Evolutionary conservation across 164 flowering plant genomes (phyloP).

Genomic region (Akebia trifoliata): DNA sequence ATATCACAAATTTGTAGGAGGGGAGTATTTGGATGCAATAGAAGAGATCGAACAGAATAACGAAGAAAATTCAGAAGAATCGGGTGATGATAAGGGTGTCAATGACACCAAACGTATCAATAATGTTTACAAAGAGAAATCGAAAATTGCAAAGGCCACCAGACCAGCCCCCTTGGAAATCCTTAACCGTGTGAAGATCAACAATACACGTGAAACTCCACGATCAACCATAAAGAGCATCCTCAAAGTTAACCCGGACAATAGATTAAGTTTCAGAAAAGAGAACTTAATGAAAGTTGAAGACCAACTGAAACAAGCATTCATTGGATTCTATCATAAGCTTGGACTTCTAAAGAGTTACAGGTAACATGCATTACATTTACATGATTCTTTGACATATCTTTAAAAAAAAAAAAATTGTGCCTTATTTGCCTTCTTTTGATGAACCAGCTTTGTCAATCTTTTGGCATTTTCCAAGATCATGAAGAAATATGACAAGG

Average conservation of each 20-base stretch:
- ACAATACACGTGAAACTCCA: conserved; percentile 51
- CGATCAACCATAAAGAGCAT: conserved; percentile 44
- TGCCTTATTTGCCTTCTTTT: not conserved
- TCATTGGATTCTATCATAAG: conserved; percentile 52
- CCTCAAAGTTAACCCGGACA: conserved; percentile 20
- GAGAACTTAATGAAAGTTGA: conserved; percentile 53
- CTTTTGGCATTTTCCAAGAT: conserved; percentile 72
- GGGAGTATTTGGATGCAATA: conserved; percentile 37
- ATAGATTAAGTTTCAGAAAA: conserved; percentile 36
- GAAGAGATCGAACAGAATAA: conserved; percentile 48
- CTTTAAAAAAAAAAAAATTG: not conserved
- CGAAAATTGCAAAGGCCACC: not conserved
- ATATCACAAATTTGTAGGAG: conserved; percentile 24
- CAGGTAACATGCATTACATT: conserved; percentile 30
- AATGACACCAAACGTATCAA: not conserved
- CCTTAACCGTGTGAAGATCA: conserved; percentile 51
- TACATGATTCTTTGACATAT: not conserved
- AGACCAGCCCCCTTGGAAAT: conserved; percentile 47
- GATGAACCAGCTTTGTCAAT: conserved; percentile 57
- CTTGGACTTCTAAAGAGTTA: conserved; percentile 64
- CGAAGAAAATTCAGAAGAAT: conserved; percentile 16
- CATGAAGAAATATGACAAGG: conserved; percentile 91
- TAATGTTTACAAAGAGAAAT: not conserved
- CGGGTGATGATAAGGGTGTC: conserved; percentile 1
- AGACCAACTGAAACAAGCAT: conserved; percentile 40